Evolutionary conservation across 352 stramenopile species (phyloP), one percentile per base, ranked within the genome.

Genomic region (Plasmopara viticola): DNA sequence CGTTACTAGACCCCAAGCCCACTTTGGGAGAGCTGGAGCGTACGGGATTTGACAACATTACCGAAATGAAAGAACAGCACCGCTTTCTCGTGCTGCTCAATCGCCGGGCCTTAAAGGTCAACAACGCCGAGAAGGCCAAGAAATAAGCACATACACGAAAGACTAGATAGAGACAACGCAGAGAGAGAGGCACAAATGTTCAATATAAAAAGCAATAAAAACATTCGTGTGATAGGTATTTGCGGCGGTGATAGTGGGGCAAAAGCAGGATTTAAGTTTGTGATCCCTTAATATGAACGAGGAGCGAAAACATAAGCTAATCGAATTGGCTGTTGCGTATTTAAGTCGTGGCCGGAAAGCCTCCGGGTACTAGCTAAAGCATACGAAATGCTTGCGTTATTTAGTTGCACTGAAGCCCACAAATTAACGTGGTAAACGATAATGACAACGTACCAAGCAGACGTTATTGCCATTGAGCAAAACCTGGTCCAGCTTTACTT

Each of bases 391-490:
- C 20, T 25, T 46, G 38, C 9, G 51, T 68, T 58, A 62, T 43
- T 1, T 42, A 46, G 35, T 6, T 44, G 28, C 6, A 54, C 15
- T 18, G 29, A 45, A 1, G 28, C 13, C 49, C 20, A 45, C 9
- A 44, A 44, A 25, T 14, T 4, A 38, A 38, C 9, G 33, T 15
- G 14, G 37, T 41, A 41, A 17, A 38, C 1, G 8, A 41, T 15
- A 17, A 2, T 10, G 30, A 31, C 9, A 40, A 43, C 40, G 10
- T 56, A 96, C 83, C 67, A 98, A 72, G 38, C 90, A 96, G 48
- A 98, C 90, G 68, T 99, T 97, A 81, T 98, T 98, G 45, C 97
- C 97, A 71, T 99, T 99, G 53, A 99, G 86, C 37, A 99, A 83
- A 59, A 99, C 98, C 72, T 98, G 85, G 58, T 96, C 86, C 35